Base-by-base conservation (phyloP, 2,329 filamentous ascomycete genomes). In the Oidium heveae region DNA sequence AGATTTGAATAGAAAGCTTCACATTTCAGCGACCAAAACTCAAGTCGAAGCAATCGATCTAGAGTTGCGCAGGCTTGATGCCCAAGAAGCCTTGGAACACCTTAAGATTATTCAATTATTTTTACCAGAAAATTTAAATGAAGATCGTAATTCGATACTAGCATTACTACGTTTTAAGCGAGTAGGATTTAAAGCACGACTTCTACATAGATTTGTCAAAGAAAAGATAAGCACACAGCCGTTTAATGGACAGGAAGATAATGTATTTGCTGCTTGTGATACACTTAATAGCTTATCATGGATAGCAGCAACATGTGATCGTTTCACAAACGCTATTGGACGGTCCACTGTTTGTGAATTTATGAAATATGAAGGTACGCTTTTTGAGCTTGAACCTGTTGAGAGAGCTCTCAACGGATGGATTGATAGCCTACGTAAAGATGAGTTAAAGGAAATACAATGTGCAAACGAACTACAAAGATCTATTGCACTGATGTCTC, bases 21-120 rank as follows among this genome's bases (percentile, higher is more conserved):
- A 94, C 64, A 77, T 84, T 55, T 93, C 87, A 13, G 87, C 87
- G 12, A 77, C 86, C 43, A 94, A 94, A 70, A 84, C 89, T 2
- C 89, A 94, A 66, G 81, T 86, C 63, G 96, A 94, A 70, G 87
- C 87, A 0, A 94, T 98, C 58, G 88, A 95, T 60, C 73, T 95
- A 33, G 88, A 96, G 66, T 71, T 96, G 56, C 78, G 83, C 54
- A 82, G 84, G 55, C 76, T 96, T 64, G 86, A 94, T 61, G 87
- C 88, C 0, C 82, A 93, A 61, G 86, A 96, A 69, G 85, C 87
- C 1, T 75, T 80, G 41, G 84, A 95, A 64, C 88, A 96, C 63
- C 74, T 98, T 32, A 77, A 81, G 18, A 94, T 98, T 61, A 76
- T 95, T 59, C 85, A 87, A 67, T 70, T 91, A 12, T 96, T 94